Conservation (phyloP, 495 filamentous ascomycete genomes). For the Penicillium paxilli region DNA sequence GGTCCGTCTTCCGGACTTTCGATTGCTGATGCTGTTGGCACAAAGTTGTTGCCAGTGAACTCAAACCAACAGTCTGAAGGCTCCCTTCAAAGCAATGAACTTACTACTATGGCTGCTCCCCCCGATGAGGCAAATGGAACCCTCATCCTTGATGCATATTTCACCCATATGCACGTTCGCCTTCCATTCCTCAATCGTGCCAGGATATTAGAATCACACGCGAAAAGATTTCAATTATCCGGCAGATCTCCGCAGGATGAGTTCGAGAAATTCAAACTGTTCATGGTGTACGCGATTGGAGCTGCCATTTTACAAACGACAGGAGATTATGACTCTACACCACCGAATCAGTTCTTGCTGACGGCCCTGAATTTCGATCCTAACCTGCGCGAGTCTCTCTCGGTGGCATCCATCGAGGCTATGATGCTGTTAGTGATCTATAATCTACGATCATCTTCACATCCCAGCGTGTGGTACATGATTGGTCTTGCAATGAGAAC, state of each 20-base stretch:
- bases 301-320: constrained; percentile 37
- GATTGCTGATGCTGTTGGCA: constrained; percentile 35
- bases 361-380: constrained; percentile 37
- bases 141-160: constrained; percentile 38
- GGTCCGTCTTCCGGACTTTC: constrained; percentile 39
- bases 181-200: constrained; percentile 40
- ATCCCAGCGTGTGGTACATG: constrained; percentile 46
- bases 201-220: constrained; percentile 36
- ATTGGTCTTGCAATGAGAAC: constrained; percentile 45
- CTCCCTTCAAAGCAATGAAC: constrained; percentile 15
- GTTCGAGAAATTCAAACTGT: constrained; percentile 40
- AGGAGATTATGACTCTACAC: constrained; percentile 28
- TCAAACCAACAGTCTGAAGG: constrained; percentile 19
- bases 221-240: constrained; percentile 20
- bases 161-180: constrained; percentile 34
- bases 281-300: constrained; percentile 47
- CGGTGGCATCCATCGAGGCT: constrained; percentile 38
- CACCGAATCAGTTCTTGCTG: constrained; percentile 11
- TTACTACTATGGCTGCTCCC: constrained; percentile 22
- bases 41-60: constrained; percentile 31
- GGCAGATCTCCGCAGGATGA: constrained; percentile 25
- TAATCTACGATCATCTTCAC: constrained; percentile 34
- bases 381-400: constrained; percentile 30
- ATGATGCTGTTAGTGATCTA: constrained; percentile 42
- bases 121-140: constrained; percentile 35